Percentiles rank a stretch among this genome's conserved stretches.
phyloP scores from a whole-genome alignment of 345 rosid genomes.

The Linum tenue region DNA sequence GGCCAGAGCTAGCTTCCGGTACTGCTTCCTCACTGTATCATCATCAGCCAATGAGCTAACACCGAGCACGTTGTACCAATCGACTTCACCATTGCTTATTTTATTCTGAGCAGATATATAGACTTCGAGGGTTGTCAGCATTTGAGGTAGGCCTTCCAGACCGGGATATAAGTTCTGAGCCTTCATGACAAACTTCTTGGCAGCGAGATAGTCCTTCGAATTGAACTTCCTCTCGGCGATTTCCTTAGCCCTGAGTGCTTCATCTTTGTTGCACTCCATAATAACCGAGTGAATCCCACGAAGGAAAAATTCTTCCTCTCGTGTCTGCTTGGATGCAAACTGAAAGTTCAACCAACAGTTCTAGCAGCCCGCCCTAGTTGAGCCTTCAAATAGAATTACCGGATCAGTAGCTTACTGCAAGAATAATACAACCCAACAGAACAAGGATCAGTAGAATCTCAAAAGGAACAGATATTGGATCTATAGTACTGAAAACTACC shows the following conservation, averaged over 20 bases:
- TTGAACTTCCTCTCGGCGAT: conserved; percentile 35
- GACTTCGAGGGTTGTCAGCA: conserved; percentile 30
- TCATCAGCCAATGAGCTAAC: conserved; percentile 31
- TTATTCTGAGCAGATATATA: conserved; percentile 29
- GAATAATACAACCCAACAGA: background rate
- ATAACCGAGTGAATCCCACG: background rate
- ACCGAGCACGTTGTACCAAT: conserved; percentile 35
- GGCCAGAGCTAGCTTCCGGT: conserved; percentile 29
- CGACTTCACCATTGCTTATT: conserved; percentile 28
- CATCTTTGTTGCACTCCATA: conserved; percentile 46
- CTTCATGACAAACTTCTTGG: conserved; percentile 37
- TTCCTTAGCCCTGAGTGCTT: conserved; percentile 37
- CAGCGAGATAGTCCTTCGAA: conserved; percentile 27
- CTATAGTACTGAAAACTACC: too few species aligned
- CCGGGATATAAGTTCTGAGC: conserved; percentile 39
- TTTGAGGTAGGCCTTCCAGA: conserved; percentile 33
- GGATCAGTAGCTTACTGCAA: background rate
- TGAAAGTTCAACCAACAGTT: too few species aligned
- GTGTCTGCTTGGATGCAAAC: background rate
- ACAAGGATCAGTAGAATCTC: background rate
- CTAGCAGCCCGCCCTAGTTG: background rate
- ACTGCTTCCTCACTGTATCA: conserved; percentile 32
- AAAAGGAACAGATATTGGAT: too few species aligned
- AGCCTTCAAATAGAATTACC: background rate
- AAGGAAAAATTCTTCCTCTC: background rate